Evolutionary conservation across 2,329 filamentous ascomycete species (phyloP).

Genomic region (Calonectria crousiana): DNA sequence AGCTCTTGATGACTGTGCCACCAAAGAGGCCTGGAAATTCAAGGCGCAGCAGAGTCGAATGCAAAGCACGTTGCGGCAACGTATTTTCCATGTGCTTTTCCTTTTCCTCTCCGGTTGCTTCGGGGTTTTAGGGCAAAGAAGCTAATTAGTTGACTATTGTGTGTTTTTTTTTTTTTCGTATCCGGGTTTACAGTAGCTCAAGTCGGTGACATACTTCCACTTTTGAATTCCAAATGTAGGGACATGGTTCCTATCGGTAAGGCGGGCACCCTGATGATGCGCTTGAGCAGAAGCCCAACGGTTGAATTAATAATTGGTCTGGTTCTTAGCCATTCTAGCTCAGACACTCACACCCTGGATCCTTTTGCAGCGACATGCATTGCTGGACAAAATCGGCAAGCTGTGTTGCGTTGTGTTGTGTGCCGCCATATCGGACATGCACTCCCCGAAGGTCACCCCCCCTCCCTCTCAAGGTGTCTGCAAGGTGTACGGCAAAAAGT

Average conservation of each 20-base stretch:
- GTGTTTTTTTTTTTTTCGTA: constrained; percentile 17
- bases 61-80: background rate
- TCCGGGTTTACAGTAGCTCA: constrained; percentile 7
- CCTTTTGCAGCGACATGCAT: constrained; percentile 27
- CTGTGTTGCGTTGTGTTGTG: constrained; percentile 6
- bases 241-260: background rate
- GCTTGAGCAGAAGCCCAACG: background rate
- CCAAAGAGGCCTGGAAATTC: background rate
- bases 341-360: constrained; percentile 22
- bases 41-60: background rate
- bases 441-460: constrained; percentile 28
- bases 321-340: background rate
- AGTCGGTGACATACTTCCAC: constrained; percentile 2
- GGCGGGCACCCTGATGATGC: background rate
- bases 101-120: background rate
- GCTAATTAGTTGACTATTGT: background rate
- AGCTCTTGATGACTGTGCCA: constrained; percentile 17
- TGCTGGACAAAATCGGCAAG: constrained; percentile 25
- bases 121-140: background rate
- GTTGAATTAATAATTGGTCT: background rate
- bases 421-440: constrained; percentile 25
- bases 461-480: constrained; percentile 1
- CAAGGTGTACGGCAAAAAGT: background rate
- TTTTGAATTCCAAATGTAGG: background rate
- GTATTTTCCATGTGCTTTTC: background rate